Percentiles rank a stretch among this genome's conserved stretches.
phyloP scores from a whole-genome alignment of 805 yeast species.

The Candida ipomoeae region DNA sequence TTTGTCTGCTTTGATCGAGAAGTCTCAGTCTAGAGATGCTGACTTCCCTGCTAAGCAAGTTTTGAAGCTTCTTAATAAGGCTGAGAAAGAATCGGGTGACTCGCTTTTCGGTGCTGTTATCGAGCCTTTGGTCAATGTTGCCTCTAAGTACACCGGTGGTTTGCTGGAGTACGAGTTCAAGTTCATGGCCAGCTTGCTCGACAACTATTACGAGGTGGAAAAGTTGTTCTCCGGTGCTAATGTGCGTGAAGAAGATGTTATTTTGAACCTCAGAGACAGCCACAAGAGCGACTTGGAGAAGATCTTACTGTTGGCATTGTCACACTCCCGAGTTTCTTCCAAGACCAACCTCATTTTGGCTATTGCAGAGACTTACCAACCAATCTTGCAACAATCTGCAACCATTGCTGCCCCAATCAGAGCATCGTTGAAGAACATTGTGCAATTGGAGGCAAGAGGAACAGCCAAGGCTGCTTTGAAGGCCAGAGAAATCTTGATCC shows the following conservation, averaged over 20 bases:
- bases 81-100: slow-evolving; percentile 45
- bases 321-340: slow-evolving; percentile 91
- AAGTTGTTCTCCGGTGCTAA: slow-evolving; percentile 70
- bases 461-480: slow-evolving; percentile 91
- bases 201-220: slow-evolving; percentile 76
- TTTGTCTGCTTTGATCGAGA: slow-evolving; percentile 61
- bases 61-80: slow-evolving; percentile 63
- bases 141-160: slow-evolving; percentile 68
- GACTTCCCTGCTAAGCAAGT: slow-evolving; percentile 94
- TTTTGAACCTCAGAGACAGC: slow-evolving; percentile 82
- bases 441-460: slow-evolving; percentile 83
- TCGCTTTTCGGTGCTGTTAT: slow-evolving; percentile 48
- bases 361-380: slow-evolving; percentile 76
- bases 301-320: slow-evolving; percentile 70
- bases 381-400: slow-evolving; percentile 67
- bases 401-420: slow-evolving; percentile 61
- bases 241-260: slow-evolving; percentile 82
- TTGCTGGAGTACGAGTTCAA: slow-evolving; percentile 77
- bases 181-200: slow-evolving; percentile 65
- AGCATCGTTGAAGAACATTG: slow-evolving; percentile 69
- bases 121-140: slow-evolving; percentile 71
- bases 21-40: slow-evolving; percentile 59
- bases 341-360: slow-evolving; percentile 88
- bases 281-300: slow-evolving; percentile 68
- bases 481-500: slow-evolving; percentile 94